Conservation (phyloP, 345 rosid genomes). For the Salix purpurea region DNA sequence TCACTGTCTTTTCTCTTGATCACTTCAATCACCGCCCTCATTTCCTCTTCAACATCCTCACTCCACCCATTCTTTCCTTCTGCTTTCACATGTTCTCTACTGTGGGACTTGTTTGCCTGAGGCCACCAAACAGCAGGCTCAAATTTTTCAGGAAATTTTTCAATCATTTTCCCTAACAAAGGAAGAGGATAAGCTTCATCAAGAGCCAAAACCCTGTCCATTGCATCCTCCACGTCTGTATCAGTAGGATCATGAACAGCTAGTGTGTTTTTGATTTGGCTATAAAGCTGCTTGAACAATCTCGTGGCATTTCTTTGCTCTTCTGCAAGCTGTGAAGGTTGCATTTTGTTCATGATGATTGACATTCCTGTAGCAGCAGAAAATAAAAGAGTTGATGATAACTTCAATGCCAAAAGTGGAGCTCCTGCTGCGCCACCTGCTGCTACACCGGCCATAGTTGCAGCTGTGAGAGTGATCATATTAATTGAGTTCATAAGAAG, state of each 20-base stretch:
- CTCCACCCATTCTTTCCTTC: constrained; percentile 30
- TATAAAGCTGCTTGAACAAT: constrained; percentile 30
- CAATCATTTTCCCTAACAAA: constrained; percentile 34
- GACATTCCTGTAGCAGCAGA: constrained; percentile 31
- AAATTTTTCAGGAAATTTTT: constrained; percentile 29
- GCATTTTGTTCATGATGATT: constrained; percentile 34
- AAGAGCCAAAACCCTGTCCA: constrained; percentile 28
- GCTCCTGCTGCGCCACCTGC: constrained; percentile 20
- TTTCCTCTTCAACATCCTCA: constrained; percentile 30
- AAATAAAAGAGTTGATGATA: constrained; percentile 35
- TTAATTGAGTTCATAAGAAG: constrained; percentile 59
- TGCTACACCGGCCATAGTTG: constrained; percentile 50
- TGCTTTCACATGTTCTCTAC: not conserved
- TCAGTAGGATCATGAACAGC: constrained; percentile 7
- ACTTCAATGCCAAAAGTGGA: constrained; percentile 37
- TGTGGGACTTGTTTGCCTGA: not conserved
- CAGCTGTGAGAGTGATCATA: constrained; percentile 59
- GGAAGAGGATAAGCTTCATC: constrained; percentile 41
- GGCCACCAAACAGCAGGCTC: constrained; percentile 40
- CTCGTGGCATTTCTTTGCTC: constrained; percentile 38
- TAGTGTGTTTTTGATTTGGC: constrained; percentile 16
- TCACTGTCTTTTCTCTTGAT: constrained; percentile 34
- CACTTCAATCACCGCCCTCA: constrained; percentile 33
- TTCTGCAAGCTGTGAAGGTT: constrained; percentile 43
- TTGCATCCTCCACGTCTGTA: constrained; percentile 17